A percentile compares a stretch with the other conserved stretches of the same genome.
These are phyloP conservation scores for Ceratobasidium sp. DNA, from an alignment of 1,284 basidiomycete genomes.

Conservation along the genomic window DNA sequence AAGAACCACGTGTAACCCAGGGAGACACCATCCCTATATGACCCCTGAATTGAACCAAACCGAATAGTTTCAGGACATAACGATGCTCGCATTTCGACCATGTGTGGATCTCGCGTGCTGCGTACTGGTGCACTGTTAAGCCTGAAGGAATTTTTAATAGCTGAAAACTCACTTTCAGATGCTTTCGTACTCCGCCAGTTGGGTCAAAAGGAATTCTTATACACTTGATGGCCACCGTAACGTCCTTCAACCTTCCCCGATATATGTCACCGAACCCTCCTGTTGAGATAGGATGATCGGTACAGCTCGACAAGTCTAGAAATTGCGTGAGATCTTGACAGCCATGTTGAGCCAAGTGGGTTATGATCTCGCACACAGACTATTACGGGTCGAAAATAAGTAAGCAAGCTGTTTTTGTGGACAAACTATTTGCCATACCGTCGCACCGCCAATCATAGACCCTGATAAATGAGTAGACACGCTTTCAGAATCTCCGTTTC, in stretches of 20 bases:
- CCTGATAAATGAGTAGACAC: no score
- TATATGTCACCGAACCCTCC: conserved; percentile 13
- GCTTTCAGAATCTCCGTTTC: no score
- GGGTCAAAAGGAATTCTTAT: not conserved
- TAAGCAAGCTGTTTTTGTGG: no score
- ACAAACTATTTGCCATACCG: no score
- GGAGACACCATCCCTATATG: conserved; percentile 25
- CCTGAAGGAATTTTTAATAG: not conserved
- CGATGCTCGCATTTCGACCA: conserved; percentile 26
- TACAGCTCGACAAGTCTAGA: not conserved
- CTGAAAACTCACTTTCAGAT: not conserved
- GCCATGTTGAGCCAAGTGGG: not conserved
- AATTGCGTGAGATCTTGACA: not conserved
- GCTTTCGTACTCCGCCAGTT: not conserved
- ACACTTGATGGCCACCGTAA: not conserved
- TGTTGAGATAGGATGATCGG: not conserved
- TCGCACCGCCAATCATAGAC: no score
- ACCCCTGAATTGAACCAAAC: not conserved
- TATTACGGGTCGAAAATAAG: no score
- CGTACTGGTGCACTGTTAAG: not conserved
- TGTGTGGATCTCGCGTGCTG: conserved; percentile 17
- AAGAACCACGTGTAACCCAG: not conserved
- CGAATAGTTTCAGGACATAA: conserved; percentile 5
- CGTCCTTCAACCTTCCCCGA: not conserved
- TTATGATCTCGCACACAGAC: not conserved